Conservation (phyloP, 2,329 filamentous ascomycete species). For the Pseudogymnoascus sp. region DNA sequence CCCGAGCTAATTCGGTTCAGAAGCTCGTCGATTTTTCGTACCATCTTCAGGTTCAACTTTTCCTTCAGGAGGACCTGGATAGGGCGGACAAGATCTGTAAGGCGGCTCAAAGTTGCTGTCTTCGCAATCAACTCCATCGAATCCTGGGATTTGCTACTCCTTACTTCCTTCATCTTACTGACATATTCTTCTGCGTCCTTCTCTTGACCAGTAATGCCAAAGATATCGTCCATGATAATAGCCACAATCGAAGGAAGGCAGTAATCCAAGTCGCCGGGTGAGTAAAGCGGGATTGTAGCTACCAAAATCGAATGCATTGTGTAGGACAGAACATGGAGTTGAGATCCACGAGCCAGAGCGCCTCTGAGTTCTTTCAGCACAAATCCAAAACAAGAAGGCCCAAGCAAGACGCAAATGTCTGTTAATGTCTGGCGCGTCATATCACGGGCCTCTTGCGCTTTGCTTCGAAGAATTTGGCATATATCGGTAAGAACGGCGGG, state of each 20-base stretch:
- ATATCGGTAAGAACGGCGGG: slow-evolving; percentile 85
- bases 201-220: slow-evolving; percentile 85
- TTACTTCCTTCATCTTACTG: slow-evolving; percentile 94
- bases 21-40: slow-evolving; percentile 85
- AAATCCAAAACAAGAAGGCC: slow-evolving; percentile 79
- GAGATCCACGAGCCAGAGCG: slow-evolving; percentile 78
- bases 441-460: slow-evolving; percentile 81
- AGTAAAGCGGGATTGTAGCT: slow-evolving; percentile 62
- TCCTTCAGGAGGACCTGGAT: slow-evolving; percentile 74
- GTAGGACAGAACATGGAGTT: slow-evolving; percentile 90
- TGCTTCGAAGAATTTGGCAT: slow-evolving; percentile 85
- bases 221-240: slow-evolving; percentile 95
- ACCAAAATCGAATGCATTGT: slow-evolving; percentile 90
- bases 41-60: slow-evolving; percentile 74
- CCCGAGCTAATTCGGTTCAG: slow-evolving; percentile 77
- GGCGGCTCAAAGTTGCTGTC: slow-evolving; percentile 66
- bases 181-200: slow-evolving; percentile 96
- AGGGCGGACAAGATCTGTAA: slow-evolving; percentile 71
- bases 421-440: slow-evolving; percentile 83
- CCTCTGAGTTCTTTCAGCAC: slow-evolving; percentile 85
- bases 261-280: slow-evolving; percentile 82
- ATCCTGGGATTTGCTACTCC: slow-evolving; percentile 96
- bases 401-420: slow-evolving; percentile 74
- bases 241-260: slow-evolving; percentile 71
- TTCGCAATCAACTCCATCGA: slow-evolving; percentile 90